These are phyloP conservation scores for Amanita rubescens DNA, from an alignment of 768 basidiomycete species.

Conservation along the genomic window DNA sequence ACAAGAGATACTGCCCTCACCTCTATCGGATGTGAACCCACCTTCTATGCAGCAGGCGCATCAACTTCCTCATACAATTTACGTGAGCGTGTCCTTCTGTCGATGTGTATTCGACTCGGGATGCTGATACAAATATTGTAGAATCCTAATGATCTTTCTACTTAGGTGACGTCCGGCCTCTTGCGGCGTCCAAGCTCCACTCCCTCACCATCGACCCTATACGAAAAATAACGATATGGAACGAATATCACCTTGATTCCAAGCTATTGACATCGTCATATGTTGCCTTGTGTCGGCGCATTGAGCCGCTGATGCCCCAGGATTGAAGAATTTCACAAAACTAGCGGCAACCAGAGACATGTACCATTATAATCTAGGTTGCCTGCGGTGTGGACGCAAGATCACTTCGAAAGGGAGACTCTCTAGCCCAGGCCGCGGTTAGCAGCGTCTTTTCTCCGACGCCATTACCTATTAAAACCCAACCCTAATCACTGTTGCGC, in stretches of 20 bases:
- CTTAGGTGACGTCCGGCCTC: slow-evolving; percentile 17
- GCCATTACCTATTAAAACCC: background rate
- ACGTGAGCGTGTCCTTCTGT: too few species aligned
- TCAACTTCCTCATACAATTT: too few species aligned
- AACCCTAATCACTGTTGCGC: background rate
- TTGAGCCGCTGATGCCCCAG: slow-evolving; percentile 25
- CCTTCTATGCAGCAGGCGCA: too few species aligned
- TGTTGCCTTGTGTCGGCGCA: slow-evolving; percentile 21
- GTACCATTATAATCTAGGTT: slow-evolving; percentile 23
- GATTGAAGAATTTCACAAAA: slow-evolving; percentile 26
- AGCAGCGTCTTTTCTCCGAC: background rate
- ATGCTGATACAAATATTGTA: too few species aligned
- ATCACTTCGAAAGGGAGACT: background rate
- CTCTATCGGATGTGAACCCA: too few species aligned
- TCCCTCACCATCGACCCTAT: slow-evolving; percentile 24
- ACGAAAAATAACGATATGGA: slow-evolving; percentile 28
- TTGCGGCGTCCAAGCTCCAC: slow-evolving; percentile 22
- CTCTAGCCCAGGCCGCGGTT: slow-evolving; percentile 1
- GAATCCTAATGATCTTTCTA: too few species aligned
- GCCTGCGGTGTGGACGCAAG: slow-evolving; percentile 8
- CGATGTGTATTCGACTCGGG: too few species aligned
- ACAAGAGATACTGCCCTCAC: too few species aligned
- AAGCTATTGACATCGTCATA: slow-evolving; percentile 22
- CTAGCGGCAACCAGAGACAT: slow-evolving; percentile 25
- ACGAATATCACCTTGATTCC: slow-evolving; percentile 26